Evolutionary conservation across 306 rosid genomes (phyloP).

Genomic region (Adenanthera pavonina): DNA sequence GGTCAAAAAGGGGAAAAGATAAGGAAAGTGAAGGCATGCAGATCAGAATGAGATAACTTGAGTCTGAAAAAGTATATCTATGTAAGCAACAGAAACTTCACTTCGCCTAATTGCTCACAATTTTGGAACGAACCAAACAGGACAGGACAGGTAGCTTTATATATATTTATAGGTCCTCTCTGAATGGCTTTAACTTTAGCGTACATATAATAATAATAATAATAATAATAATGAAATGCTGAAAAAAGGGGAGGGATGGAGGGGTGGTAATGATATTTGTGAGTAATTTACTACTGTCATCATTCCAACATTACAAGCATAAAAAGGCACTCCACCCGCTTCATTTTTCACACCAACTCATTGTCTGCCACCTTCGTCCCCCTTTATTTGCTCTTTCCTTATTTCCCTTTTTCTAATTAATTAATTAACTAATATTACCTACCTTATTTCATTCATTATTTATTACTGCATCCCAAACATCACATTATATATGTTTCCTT

Average conservation of each 20-base stretch:
- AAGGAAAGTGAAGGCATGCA: too few species aligned
- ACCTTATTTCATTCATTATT: too few species aligned
- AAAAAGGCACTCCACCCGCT: not conserved
- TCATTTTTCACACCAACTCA: constrained; percentile 28
- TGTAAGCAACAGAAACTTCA: constrained; percentile 38
- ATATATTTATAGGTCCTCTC: constrained; percentile 27
- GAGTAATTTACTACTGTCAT: constrained; percentile 10
- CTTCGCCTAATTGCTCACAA: constrained; percentile 42
- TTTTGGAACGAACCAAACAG: constrained; percentile 35
- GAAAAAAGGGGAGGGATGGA: too few species aligned
- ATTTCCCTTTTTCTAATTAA: too few species aligned
- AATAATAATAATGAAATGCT: too few species aligned
- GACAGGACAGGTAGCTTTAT: not conserved
- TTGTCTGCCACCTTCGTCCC: constrained; percentile 16
- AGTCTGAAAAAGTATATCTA: not conserved
- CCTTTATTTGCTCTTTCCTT: too few species aligned
- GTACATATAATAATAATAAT: too few species aligned
- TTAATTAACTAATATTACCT: too few species aligned
- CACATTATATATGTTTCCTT: too few species aligned
- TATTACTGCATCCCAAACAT: too few species aligned
- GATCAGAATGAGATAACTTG: constrained; percentile 1
- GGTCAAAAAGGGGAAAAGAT: too few species aligned
- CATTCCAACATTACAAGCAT: constrained; percentile 46
- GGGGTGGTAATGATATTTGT: not conserved
- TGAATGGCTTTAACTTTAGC: too few species aligned